These are phyloP conservation scores for Keqinozyma sinolaborantium DNA, from an alignment of 1,139 yeast species.

Conservation along the genomic window DNA sequence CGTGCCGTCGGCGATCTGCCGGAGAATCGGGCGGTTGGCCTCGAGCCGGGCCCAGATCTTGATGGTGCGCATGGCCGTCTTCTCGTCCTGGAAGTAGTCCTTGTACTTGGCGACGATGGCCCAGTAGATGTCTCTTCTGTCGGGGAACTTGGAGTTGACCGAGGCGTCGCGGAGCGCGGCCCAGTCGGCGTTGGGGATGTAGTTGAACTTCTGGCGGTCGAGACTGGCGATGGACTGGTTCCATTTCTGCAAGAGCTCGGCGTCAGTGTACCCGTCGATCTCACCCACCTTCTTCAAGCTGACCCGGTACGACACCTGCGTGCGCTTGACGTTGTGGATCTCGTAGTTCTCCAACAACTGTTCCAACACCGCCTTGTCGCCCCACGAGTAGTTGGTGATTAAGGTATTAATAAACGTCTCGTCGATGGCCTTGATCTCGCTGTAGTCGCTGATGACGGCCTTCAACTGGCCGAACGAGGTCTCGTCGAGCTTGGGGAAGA, in stretches of 20 bases:
- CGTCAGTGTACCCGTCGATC: conserved; percentile 48
- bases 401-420: conserved; percentile 80
- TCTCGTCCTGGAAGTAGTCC: conserved; percentile 39
- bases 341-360: conserved; percentile 62
- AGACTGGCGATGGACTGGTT: conserved; percentile 50
- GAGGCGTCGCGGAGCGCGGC: conserved; percentile 81
- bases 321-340: conserved; percentile 53
- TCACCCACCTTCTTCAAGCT: conserved; percentile 72
- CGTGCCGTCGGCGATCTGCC: not conserved
- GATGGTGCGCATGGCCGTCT: conserved; percentile 28
- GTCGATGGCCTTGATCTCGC: conserved; percentile 56
- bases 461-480: conserved; percentile 60
- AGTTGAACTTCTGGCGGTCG: conserved; percentile 51
- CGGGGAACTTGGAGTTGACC: conserved; percentile 41
- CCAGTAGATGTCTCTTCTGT: conserved; percentile 55
- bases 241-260: conserved; percentile 62
- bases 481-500: conserved; percentile 49
- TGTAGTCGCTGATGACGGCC: conserved; percentile 54
- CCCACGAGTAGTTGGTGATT: conserved; percentile 70
- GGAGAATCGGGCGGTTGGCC: conserved; percentile 14
- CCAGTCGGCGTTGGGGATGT: conserved; percentile 85
- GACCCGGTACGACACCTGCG: conserved; percentile 75
- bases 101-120: conserved; percentile 52
- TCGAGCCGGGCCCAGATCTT: conserved; percentile 30
- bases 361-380: conserved; percentile 59